A percentile compares a stretch with the other conserved stretches of the same genome.
Conservation (phyloP, 176 grass and related monocot genomes). For the Oryza meyeriana region DNA sequence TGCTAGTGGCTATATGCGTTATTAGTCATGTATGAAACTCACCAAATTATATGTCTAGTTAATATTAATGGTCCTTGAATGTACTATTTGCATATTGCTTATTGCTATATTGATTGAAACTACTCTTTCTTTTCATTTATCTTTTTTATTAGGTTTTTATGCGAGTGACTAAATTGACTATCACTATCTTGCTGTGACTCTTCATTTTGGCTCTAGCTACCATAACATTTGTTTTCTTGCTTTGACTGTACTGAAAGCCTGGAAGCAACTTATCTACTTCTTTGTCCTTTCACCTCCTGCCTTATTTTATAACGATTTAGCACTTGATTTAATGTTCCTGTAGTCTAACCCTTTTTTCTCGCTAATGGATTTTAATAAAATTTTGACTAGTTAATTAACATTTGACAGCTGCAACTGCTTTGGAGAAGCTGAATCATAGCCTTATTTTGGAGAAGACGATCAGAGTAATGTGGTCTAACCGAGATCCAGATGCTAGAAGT, state of each 20-base stretch:
- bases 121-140: neutral
- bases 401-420: constrained; percentile 45
- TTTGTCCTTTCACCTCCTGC: neutral
- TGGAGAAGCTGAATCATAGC: constrained; percentile 69
- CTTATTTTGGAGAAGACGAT: constrained; percentile 58
- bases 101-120: neutral
- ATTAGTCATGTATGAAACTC: neutral
- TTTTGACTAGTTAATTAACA: constrained; percentile 15
- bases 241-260: neutral
- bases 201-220: neutral
- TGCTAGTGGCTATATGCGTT: neutral
- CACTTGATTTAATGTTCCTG: neutral
- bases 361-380: neutral
- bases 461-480: constrained; percentile 81
- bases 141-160: neutral
- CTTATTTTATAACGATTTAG: neutral
- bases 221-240: neutral
- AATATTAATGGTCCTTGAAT: too few species aligned
- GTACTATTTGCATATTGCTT: neutral
- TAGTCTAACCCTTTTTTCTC: neutral
- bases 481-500: constrained; percentile 62
- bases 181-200: neutral
- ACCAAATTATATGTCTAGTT: neutral
- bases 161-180: neutral
- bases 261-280: neutral